phyloP scores from a whole-genome alignment of 208 protist species.

The Polymyxa betae region DNA sequence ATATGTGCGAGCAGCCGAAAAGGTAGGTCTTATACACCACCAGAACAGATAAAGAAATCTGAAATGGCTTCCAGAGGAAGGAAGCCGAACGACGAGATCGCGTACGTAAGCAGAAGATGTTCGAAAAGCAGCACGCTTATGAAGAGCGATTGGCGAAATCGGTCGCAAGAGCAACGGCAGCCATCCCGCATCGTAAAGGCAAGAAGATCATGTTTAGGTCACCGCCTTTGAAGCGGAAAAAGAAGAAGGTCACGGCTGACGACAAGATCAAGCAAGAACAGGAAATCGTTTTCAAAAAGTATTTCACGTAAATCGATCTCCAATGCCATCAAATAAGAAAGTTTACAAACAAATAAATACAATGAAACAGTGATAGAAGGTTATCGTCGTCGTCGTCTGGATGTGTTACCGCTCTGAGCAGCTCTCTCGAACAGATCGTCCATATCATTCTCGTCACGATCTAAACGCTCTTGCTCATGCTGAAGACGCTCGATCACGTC shows the following conservation, averaged over 20 bases:
- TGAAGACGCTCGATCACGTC: not conserved
- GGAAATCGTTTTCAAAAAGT: slow-evolving; percentile 50
- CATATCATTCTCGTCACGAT: not conserved
- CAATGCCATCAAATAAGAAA: not conserved
- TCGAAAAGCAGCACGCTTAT: not conserved
- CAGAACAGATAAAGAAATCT: slow-evolving; percentile 61
- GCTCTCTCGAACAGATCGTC: not conserved
- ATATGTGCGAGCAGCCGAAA: slow-evolving; percentile 61
- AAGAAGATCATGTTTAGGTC: slow-evolving; percentile 67
- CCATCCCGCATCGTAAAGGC: slow-evolving; percentile 58
- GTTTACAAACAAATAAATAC: not conserved
- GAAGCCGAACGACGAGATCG: slow-evolving; percentile 51
- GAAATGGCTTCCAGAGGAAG: no score
- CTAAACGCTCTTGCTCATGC: not conserved
- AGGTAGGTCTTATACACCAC: no score
- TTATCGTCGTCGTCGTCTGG: not conserved
- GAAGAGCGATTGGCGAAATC: not conserved
- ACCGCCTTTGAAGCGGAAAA: not conserved
- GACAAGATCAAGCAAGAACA: slow-evolving; percentile 52
- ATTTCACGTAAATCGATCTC: slow-evolving; percentile 26
- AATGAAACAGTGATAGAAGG: not conserved
- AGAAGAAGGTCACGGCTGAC: slow-evolving; percentile 14
- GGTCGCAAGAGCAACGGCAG: not conserved
- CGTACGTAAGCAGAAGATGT: not conserved
- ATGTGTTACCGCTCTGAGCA: not conserved